Evolutionary conservation across 2,329 filamentous ascomycete genomes (phyloP).

Genomic region (Talaromyces sp.): DNA sequence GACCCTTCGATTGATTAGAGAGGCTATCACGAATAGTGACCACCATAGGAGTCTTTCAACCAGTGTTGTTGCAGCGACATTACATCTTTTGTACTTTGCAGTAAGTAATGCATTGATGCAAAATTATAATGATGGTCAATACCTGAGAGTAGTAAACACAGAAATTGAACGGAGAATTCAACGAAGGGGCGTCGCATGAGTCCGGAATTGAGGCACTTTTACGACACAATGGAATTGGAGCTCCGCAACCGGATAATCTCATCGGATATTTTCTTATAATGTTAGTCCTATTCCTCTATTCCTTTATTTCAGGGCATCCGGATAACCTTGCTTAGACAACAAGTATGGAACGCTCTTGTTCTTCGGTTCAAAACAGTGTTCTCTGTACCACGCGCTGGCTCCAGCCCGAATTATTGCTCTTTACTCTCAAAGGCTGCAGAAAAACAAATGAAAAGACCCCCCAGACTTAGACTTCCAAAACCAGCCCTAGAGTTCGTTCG

Average conservation of each 20-base stretch:
- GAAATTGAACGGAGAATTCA: constrained; percentile 6
- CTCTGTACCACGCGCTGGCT: not conserved
- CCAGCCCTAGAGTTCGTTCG: not conserved
- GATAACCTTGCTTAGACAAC: not conserved
- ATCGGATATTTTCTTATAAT: constrained; percentile 10
- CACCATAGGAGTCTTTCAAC: not conserved
- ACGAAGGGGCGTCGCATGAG: constrained; percentile 4
- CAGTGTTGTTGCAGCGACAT: not conserved
- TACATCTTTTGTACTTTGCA: constrained; percentile 6
- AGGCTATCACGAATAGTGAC: constrained; percentile 1
- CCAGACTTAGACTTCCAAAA: constrained; percentile 1
- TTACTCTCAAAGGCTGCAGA: not conserved
- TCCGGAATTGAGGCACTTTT: constrained; percentile 6
- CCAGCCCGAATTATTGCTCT: not conserved
- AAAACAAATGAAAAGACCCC: constrained; percentile 5
- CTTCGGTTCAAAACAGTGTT: constrained; percentile 2
- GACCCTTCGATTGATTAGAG: constrained; percentile 2
- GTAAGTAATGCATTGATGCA: constrained; percentile 1
- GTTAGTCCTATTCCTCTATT: not conserved
- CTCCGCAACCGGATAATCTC: constrained; percentile 2
- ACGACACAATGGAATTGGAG: constrained; percentile 6
- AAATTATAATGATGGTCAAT: not conserved
- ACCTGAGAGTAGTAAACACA: not conserved
- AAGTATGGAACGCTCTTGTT: constrained; percentile 8
- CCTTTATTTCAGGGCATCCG: not conserved